Percentiles rank a stretch among this genome's conserved stretches.
Evolutionary conservation across 163 green algal genomes (phyloP).

Genomic region (Scenedesmus sp.): DNA sequence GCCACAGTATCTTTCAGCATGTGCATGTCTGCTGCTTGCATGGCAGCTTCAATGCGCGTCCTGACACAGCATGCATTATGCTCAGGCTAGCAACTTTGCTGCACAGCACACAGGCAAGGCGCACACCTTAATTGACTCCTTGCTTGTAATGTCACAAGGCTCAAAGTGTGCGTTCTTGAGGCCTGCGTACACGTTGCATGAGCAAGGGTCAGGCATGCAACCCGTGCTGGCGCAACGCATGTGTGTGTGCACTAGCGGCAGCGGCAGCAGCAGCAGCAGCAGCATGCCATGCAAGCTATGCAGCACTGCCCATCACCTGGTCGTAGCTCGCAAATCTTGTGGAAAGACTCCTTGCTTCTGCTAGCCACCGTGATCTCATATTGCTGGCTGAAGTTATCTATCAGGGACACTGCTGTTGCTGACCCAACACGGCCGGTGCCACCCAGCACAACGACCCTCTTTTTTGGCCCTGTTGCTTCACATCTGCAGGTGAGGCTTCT

Average conservation of each 20-base stretch:
- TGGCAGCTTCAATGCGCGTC: not conserved
- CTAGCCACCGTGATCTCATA: constrained; percentile 72
- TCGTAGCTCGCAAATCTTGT: constrained; percentile 63
- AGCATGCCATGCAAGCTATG: not conserved
- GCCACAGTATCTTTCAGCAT: too few species aligned
- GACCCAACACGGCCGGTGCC: constrained; percentile 87
- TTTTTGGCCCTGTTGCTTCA: not conserved
- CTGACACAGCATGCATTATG: not conserved
- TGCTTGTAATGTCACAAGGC: constrained; percentile 74
- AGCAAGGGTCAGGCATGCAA: not conserved
- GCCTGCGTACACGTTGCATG: constrained; percentile 21
- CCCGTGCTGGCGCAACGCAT: not conserved
- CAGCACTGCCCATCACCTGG: constrained; percentile 49
- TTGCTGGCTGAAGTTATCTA: constrained; percentile 66
- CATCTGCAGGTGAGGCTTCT: constrained; percentile 12
- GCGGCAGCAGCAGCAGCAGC: not conserved
- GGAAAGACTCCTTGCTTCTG: constrained; percentile 65
- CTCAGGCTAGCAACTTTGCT: not conserved
- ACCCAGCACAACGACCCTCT: constrained; percentile 82
- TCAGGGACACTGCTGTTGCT: constrained; percentile 76
- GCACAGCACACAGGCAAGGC: not conserved
- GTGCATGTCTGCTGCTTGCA: not conserved
- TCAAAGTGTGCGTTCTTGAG: constrained; percentile 68
- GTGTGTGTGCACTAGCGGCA: not conserved
- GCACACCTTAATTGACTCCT: constrained; percentile 65